Percentiles rank a stretch among this genome's conserved stretches.
These are phyloP conservation scores for Larix sibirica DNA, from an alignment of 83 land plant species.

Conservation along the genomic window DNA sequence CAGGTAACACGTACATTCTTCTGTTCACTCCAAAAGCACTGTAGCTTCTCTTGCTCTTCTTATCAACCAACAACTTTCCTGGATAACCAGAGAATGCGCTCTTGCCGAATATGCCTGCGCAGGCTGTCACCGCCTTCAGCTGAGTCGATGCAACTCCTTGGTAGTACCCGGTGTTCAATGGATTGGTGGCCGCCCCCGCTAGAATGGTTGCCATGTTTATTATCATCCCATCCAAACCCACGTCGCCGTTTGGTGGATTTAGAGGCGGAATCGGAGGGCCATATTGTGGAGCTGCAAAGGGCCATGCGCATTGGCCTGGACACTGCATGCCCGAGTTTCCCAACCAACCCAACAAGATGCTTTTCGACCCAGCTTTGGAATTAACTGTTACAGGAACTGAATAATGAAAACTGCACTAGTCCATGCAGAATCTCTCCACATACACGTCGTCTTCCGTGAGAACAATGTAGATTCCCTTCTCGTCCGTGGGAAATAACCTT, in stretches of 20 bases:
- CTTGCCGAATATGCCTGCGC: conserved; percentile 24
- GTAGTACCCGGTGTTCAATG: conserved; percentile 27
- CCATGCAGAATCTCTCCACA: conserved; percentile 51
- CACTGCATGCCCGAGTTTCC: conserved; percentile 60
- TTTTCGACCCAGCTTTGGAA: background rate
- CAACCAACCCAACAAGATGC: conserved; percentile 47
- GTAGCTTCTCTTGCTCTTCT: conserved; percentile 21
- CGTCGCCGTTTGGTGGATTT: conserved; percentile 47
- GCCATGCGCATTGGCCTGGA: conserved; percentile 66
- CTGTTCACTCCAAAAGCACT: conserved; percentile 17
- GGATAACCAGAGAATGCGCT: conserved; percentile 30
- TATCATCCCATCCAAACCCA: conserved; percentile 44
- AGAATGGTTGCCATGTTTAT: conserved; percentile 20
- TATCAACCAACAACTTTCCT: conserved; percentile 19
- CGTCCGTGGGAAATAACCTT: background rate
- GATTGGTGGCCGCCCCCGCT: conserved; percentile 21
- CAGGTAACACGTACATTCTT: conserved; percentile 18
- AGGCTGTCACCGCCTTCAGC: conserved; percentile 31
- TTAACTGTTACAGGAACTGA: background rate
- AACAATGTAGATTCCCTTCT: conserved; percentile 21
- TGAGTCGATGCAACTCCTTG: conserved; percentile 27
- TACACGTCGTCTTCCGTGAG: conserved; percentile 41
- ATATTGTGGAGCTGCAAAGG: conserved; percentile 41
- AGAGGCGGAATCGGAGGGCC: conserved; percentile 48
- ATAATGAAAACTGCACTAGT: conserved; percentile 42